Percentiles rank a stretch among this genome's conserved stretches.
Evolutionary conservation across 768 basidiomycete species (phyloP).

Genomic region (Tricholoma terreum): DNA sequence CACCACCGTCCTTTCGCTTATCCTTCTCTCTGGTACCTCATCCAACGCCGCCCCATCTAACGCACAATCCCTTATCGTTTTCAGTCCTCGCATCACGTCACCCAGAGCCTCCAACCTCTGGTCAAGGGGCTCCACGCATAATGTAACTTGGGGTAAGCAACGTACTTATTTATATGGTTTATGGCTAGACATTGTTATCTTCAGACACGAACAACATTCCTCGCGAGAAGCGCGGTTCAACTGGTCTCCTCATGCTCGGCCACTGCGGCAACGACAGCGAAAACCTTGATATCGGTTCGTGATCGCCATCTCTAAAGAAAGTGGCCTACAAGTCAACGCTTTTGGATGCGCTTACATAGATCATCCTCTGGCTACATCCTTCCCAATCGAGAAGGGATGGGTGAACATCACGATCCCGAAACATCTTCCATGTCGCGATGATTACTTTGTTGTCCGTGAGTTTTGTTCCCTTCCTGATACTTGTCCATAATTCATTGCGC

Average conservation of each 20-base stretch:
- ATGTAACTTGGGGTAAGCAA: conserved; percentile 22
- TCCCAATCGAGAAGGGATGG: conserved; percentile 17
- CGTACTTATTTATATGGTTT: not conserved
- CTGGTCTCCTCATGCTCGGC: conserved; percentile 43
- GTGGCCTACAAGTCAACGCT: not conserved
- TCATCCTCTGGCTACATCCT: conserved; percentile 25
- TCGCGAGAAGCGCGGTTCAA: conserved; percentile 24
- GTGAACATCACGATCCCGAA: conserved; percentile 14
- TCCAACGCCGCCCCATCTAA: conserved; percentile 8
- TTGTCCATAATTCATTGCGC: not conserved
- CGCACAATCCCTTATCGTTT: conserved; percentile 16
- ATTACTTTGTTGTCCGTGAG: conserved; percentile 27
- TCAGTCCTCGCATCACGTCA: conserved; percentile 21
- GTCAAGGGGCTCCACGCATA: conserved; percentile 17
- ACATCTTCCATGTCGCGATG: conserved; percentile 12
- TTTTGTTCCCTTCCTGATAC: not conserved
- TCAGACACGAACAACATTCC: conserved; percentile 35
- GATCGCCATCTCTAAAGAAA: not conserved
- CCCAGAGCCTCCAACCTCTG: conserved; percentile 18
- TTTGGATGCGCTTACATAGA: conserved; percentile 8
- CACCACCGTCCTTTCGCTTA: conserved; percentile 5
- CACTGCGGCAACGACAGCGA: conserved; percentile 34
- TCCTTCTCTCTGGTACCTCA: conserved; percentile 7
- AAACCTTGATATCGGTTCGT: conserved; percentile 45
- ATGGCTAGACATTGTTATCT: not conserved